Evolutionary conservation across 2,329 filamentous ascomycete genomes (phyloP).

Genomic region (Cercospora nicotianae): DNA sequence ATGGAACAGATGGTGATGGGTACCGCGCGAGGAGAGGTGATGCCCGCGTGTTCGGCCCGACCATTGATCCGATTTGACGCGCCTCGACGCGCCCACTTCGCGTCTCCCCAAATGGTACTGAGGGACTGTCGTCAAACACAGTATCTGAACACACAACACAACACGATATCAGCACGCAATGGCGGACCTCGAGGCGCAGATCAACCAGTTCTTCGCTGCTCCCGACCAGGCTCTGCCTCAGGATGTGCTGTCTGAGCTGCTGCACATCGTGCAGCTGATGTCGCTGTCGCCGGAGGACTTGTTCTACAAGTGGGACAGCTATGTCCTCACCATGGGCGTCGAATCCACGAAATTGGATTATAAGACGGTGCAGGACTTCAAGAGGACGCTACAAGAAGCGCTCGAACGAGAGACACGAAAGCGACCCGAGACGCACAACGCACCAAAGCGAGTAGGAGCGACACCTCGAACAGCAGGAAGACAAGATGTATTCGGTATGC

Average conservation of each 20-base stretch:
- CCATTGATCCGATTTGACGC: not conserved
- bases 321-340: slow-evolving; percentile 88
- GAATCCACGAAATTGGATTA: slow-evolving; percentile 73
- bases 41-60: not conserved
- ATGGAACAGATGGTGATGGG: not conserved
- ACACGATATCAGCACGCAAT: slow-evolving; percentile 38
- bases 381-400: slow-evolving; percentile 80
- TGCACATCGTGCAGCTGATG: slow-evolving; percentile 83
- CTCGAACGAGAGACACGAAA: slow-evolving; percentile 76
- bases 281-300: slow-evolving; percentile 79
- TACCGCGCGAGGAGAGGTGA: too few relatives aligned
- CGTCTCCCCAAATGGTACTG: not conserved
- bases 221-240: slow-evolving; percentile 59
- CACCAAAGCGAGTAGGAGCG: slow-evolving; percentile 62
- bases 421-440: slow-evolving; percentile 54
- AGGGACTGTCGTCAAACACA: not conserved
- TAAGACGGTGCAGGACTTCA: slow-evolving; percentile 72
- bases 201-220: slow-evolving; percentile 60
- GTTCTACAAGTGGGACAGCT: slow-evolving; percentile 98
- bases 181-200: slow-evolving; percentile 53
- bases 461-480: slow-evolving; percentile 58
- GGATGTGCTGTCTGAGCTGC: slow-evolving; percentile 77
- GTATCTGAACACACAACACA: not conserved
- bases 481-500: slow-evolving; percentile 72
- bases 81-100: slow-evolving; percentile 4